These are phyloP conservation scores for Arctium minus DNA, from an alignment of 129 eudicot genomes.

Conservation along the genomic window DNA sequence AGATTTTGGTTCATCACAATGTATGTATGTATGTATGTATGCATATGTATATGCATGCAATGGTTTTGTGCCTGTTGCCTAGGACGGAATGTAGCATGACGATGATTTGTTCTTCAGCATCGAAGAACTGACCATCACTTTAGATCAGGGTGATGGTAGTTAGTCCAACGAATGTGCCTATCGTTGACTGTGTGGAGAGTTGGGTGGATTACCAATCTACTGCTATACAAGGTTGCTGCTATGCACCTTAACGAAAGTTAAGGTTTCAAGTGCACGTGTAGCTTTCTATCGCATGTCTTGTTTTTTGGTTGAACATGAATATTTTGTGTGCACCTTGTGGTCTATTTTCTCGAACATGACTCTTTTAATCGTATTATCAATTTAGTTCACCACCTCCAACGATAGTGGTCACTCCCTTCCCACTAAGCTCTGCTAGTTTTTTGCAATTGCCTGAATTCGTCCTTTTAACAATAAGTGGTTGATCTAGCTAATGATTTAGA, in stretches of 20 bases:
- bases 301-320: slow-evolving; percentile 21
- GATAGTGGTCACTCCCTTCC: too few species aligned
- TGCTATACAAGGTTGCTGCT: slow-evolving; percentile 23
- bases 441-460: too few species aligned
- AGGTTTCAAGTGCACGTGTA: slow-evolving; percentile 22
- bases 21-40: background rate
- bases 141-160: slow-evolving; percentile 87
- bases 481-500: too few species aligned
- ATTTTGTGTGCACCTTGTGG: slow-evolving; percentile 8
- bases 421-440: too few species aligned
- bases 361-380: background rate
- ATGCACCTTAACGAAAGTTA: background rate
- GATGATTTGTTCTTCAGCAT: slow-evolving; percentile 80
- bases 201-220: slow-evolving; percentile 37
- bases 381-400: too few species aligned
- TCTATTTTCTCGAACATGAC: slow-evolving; percentile 7
- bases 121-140: slow-evolving; percentile 76
- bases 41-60: background rate
- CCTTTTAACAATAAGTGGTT: too few species aligned
- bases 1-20: background rate
- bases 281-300: background rate
- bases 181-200: slow-evolving; percentile 21
- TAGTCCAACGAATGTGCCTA: slow-evolving; percentile 63
- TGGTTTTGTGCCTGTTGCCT: slow-evolving; percentile 64
- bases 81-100: slow-evolving; percentile 81